phyloP scores from a whole-genome alignment of 495 filamentous ascomycete genomes.

The Neurospora sp. region DNA sequence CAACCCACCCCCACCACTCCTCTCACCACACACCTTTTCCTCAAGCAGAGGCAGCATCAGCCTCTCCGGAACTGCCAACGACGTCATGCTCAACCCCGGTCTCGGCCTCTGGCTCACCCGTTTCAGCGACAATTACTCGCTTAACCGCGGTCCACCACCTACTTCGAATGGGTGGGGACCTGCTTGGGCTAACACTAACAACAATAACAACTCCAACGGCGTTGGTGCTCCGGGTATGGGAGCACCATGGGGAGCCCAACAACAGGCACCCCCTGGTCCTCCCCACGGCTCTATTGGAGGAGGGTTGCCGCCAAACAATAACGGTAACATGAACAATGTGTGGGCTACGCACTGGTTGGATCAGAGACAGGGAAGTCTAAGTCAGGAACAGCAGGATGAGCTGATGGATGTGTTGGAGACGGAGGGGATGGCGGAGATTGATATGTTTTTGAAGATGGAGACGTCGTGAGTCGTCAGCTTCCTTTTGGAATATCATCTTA shows the following conservation, averaged over 20 bases:
- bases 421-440: constrained; percentile 53
- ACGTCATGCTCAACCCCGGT: constrained; percentile 4
- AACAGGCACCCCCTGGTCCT: not conserved
- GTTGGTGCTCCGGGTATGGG: not conserved
- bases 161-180: not conserved
- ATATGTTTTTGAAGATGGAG: constrained; percentile 46
- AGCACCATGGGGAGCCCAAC: not conserved
- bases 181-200: not conserved
- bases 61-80: not conserved
- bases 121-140: not conserved
- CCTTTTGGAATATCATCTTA: too few species aligned
- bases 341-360: constrained; percentile 2
- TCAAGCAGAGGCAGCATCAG: not conserved
- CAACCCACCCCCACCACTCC: constrained; percentile 41
- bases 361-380: constrained; percentile 52
- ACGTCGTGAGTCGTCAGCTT: not conserved
- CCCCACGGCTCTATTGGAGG: not conserved
- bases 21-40: constrained; percentile 30
- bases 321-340: not conserved
- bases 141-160: not conserved
- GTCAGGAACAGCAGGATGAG: constrained; percentile 60
- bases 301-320: not conserved
- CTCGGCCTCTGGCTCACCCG: constrained; percentile 9
- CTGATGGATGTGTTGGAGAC: constrained; percentile 57
- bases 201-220: not conserved